Conservation (phyloP, 2,329 filamentous ascomycete genomes). For the Salinomyces thailandicus region DNA sequence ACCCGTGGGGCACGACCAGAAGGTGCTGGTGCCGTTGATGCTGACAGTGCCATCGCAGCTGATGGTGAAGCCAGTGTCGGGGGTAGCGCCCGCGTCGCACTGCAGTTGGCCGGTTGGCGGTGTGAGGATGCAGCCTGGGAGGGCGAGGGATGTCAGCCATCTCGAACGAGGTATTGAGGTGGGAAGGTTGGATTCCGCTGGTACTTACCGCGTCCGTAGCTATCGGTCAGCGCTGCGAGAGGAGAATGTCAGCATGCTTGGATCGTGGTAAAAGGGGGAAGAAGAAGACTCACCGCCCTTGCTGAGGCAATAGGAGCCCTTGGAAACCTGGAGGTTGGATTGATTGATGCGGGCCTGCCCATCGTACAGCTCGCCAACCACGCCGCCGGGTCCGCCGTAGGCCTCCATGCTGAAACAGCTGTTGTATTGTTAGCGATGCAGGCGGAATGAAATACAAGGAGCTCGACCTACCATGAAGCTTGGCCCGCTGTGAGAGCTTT, state of each 20-base stretch:
- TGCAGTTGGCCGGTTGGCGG: conserved; percentile 50
- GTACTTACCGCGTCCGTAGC: conserved; percentile 39
- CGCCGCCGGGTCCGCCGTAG: conserved; percentile 31
- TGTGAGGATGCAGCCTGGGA: conserved; percentile 49
- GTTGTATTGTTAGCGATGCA: neutral
- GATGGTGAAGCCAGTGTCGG: conserved; percentile 47
- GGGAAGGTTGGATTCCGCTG: too few species aligned
- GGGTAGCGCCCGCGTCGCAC: conserved; percentile 46
- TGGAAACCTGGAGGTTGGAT: conserved; percentile 15
- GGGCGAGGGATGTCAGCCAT: neutral
- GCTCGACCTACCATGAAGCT: too few species aligned
- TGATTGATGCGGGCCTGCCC: conserved; percentile 53
- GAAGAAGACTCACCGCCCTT: conserved; percentile 29
- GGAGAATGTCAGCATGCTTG: neutral
- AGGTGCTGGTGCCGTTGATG: conserved; percentile 42
- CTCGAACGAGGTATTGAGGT: neutral
- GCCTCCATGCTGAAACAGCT: conserved; percentile 45
- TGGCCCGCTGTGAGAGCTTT: too few species aligned
- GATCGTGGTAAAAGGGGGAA: neutral
- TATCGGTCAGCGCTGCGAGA: conserved; percentile 42
- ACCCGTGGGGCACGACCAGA: conserved; percentile 52
- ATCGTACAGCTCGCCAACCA: conserved; percentile 49
- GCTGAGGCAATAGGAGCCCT: conserved; percentile 45
- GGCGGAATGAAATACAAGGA: too few species aligned
- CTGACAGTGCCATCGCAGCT: conserved; percentile 42